These are phyloP conservation scores for Liriodendron chinense DNA, from an alignment of 164 flowering plant genomes.

Conservation along the genomic window DNA sequence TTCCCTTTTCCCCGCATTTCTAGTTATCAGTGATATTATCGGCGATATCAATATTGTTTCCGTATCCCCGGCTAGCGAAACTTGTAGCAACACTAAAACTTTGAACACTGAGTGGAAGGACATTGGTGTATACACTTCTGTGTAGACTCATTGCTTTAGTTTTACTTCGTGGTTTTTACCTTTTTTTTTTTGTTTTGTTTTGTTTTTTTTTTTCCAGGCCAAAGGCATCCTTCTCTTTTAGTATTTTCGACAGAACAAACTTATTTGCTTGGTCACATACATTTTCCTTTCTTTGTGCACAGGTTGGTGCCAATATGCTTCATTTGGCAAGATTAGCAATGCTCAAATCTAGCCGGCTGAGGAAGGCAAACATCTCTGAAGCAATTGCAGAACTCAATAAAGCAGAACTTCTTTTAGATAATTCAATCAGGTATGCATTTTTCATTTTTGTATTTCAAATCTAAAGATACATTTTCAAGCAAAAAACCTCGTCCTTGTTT, in stretches of 20 bases:
- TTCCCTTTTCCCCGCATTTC: no score
- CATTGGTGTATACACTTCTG: not conserved
- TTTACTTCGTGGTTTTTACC: not conserved
- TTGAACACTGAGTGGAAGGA: no score
- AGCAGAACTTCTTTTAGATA: slow-evolving; percentile 47
- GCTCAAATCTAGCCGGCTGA: slow-evolving; percentile 39
- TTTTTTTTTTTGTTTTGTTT: not conserved
- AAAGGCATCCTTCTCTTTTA: not conserved
- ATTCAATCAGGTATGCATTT: slow-evolving; percentile 51
- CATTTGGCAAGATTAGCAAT: slow-evolving; percentile 57
- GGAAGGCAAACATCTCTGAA: slow-evolving; percentile 37
- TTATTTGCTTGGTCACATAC: not conserved
- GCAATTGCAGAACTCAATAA: slow-evolving; percentile 55
- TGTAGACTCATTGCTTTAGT: not conserved
- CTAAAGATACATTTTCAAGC: not conserved
- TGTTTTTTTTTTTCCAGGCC: not conserved
- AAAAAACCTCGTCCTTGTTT: not conserved
- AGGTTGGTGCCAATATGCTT: slow-evolving; percentile 77
- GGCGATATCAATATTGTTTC: no score
- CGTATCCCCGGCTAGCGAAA: no score
- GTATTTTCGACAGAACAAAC: not conserved
- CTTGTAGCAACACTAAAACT: no score
- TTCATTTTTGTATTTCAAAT: not conserved
- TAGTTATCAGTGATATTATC: no score
- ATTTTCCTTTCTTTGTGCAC: slow-evolving; percentile 10